These are phyloP conservation scores for Astragalus membranaceus DNA, from an alignment of 306 rosid species.

Conservation along the genomic window DNA sequence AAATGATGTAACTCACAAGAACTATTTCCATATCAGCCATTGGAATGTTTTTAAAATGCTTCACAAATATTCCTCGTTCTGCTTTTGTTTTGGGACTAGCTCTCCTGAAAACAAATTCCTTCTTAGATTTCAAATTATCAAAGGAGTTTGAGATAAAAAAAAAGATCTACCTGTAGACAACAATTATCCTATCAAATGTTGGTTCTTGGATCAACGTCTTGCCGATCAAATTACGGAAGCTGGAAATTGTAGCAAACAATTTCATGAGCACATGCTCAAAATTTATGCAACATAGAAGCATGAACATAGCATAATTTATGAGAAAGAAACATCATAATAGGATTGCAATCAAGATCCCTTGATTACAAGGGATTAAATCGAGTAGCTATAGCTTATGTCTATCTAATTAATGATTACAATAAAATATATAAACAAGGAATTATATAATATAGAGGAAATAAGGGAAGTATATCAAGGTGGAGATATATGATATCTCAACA, in stretches of 20 bases:
- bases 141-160: conserved; percentile 8
- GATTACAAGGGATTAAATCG: no score
- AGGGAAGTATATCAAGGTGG: not conserved
- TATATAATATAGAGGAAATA: no score
- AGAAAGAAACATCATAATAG: not conserved
- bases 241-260: conserved; percentile 34
- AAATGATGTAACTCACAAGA: conserved; percentile 64
- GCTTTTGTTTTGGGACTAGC: conserved; percentile 42
- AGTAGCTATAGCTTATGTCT: no score
- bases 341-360: no score
- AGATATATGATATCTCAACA: not conserved
- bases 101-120: conserved; percentile 45
- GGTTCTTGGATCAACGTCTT: conserved; percentile 90
- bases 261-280: not conserved
- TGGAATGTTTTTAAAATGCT: conserved; percentile 92
- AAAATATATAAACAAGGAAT: no score
- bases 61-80: conserved; percentile 79
- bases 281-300: conserved; percentile 10
- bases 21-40: conserved; percentile 99
- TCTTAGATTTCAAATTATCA: conserved; percentile 30
- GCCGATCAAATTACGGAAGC: conserved; percentile 52
- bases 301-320: not conserved
- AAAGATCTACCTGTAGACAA: conserved; percentile 71
- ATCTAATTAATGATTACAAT: no score
- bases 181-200: conserved; percentile 89